Evolutionary conservation across 2,329 filamentous ascomycete species (phyloP).

Genomic region (Colletotrichum sublineola): DNA sequence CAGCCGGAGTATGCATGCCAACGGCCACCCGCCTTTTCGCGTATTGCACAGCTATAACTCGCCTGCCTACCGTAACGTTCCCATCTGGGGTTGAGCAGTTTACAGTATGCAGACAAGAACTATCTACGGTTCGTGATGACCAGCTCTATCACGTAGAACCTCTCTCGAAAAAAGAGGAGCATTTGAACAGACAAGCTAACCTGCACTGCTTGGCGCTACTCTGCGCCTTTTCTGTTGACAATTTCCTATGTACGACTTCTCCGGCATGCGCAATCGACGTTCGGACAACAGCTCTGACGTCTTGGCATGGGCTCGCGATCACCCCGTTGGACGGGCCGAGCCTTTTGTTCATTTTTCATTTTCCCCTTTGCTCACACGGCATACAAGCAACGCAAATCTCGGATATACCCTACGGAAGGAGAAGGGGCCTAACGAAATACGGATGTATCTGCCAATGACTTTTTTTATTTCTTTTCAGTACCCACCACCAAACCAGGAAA

Average conservation of each 20-base stretch:
- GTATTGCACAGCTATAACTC: conserved; percentile 72
- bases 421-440: conserved; percentile 28
- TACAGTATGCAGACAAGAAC: background rate
- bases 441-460: conserved; percentile 10
- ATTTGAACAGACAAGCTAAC: conserved; percentile 28
- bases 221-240: conserved; percentile 10
- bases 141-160: background rate
- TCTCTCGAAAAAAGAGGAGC: background rate
- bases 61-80: conserved; percentile 66
- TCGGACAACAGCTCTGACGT: background rate
- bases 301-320: conserved; percentile 1
- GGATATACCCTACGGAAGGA: conserved; percentile 26
- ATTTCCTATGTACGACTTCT: conserved; percentile 28
- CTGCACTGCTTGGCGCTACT: conserved; percentile 2
- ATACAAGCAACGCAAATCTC: conserved; percentile 14
- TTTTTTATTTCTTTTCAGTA: conserved; percentile 4
- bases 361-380: conserved; percentile 6
- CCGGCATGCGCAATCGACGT: background rate
- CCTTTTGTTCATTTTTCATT: background rate
- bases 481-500: conserved; percentile 16
- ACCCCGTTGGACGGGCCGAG: background rate
- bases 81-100: conserved; percentile 65
- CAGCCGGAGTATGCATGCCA: conserved; percentile 31
- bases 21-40: conserved; percentile 58
- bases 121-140: conserved; percentile 42